These are phyloP conservation scores for Gossypium raimondii DNA, from an alignment of 345 rosid genomes.

Conservation along the genomic window DNA sequence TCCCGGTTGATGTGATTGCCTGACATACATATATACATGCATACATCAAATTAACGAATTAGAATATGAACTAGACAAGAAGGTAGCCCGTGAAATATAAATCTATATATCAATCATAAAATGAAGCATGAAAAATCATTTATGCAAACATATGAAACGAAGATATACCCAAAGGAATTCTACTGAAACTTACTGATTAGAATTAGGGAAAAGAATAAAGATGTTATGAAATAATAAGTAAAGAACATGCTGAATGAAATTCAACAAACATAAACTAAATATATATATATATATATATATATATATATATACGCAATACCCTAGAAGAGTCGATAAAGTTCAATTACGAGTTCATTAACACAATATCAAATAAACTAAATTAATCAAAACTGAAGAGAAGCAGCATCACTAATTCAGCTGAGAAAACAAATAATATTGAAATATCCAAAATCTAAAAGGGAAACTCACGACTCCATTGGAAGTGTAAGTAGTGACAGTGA, in stretches of 20 bases:
- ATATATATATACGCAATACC: background rate
- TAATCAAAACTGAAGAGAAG: background rate
- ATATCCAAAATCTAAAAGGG: background rate
- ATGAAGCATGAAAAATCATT: background rate
- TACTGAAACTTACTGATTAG: background rate
- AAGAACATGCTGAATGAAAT: constrained; percentile 1
- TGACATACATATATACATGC: constrained; percentile 18
- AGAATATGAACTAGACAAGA: background rate
- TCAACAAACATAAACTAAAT: background rate
- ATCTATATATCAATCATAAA: background rate
- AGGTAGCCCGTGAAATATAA: background rate
- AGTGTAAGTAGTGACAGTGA: constrained; percentile 78
- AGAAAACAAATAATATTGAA: background rate
- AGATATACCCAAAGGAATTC: background rate
- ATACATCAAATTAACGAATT: background rate
- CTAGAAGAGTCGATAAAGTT: background rate
- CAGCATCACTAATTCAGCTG: background rate
- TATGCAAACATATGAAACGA: background rate
- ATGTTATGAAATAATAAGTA: background rate
- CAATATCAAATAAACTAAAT: background rate
- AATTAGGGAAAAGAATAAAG: background rate
- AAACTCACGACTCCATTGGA: constrained; percentile 78
- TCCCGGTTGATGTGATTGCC: constrained; percentile 74
- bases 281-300: background rate
- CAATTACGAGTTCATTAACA: background rate